Percentiles rank a stretch among this genome's conserved stretches.
phyloP scores from a whole-genome alignment of 768 basidiomycete genomes.

The Mycena indigotica region DNA sequence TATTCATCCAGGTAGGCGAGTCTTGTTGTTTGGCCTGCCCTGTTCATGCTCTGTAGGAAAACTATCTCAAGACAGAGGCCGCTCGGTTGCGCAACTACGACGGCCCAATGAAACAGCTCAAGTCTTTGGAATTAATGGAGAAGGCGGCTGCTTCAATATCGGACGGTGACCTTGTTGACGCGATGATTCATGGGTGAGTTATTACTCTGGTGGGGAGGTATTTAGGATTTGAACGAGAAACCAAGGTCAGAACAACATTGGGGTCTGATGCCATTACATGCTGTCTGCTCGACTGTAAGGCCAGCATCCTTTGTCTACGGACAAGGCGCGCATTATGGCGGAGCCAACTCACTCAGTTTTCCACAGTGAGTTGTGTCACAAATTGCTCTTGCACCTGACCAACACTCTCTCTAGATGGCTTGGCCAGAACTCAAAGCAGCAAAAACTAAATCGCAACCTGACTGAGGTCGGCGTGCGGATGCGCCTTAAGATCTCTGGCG shows the following conservation, averaged over 20 bases:
- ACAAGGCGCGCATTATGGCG: constrained; percentile 61
- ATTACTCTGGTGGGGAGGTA: too few species aligned
- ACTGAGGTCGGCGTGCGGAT: constrained; percentile 92
- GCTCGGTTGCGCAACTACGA: constrained; percentile 55
- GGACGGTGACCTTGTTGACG: constrained; percentile 91
- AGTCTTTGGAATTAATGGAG: constrained; percentile 79
- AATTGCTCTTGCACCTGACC: constrained; percentile 1
- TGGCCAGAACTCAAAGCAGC: constrained; percentile 94
- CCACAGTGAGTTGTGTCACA: constrained; percentile 64
- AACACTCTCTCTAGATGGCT: constrained; percentile 75
- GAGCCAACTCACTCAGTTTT: constrained; percentile 71
- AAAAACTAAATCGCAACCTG: constrained; percentile 76
- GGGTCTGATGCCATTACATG: constrained; percentile 92
- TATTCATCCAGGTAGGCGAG: constrained; percentile 85
- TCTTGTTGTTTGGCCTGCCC: background rate
- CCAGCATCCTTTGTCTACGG: constrained; percentile 89
- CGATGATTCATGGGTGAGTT: constrained; percentile 90
- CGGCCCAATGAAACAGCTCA: constrained; percentile 67
- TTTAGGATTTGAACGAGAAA: too few species aligned
- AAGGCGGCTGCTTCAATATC: constrained; percentile 91
- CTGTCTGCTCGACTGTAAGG: constrained; percentile 84
- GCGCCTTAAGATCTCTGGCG: constrained; percentile 91
- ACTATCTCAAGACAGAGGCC: constrained; percentile 87
- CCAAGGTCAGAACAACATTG: constrained; percentile 93
- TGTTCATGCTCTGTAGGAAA: constrained; percentile 69